phyloP scores from a whole-genome alignment of 192 early-diverging fungal genomes.

The Entomortierella parvispora region DNA sequence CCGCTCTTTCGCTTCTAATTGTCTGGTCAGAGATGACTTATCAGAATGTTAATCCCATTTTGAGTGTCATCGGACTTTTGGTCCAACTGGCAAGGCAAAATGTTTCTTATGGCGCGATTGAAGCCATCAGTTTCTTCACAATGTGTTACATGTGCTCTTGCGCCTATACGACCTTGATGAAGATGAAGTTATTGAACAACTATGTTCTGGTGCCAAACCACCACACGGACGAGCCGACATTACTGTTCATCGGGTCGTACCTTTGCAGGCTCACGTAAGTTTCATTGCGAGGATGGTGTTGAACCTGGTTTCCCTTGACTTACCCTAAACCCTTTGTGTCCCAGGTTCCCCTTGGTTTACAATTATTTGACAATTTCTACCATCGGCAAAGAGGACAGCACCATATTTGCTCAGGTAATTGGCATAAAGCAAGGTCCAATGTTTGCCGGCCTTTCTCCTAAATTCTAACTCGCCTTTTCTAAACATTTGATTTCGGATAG shows the following conservation, averaged over 20 bases:
- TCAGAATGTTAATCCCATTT: slow-evolving; percentile 68
- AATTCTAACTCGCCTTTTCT: too few species aligned
- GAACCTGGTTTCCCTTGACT: not conserved
- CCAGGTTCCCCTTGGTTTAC: slow-evolving; percentile 89
- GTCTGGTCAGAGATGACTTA: slow-evolving; percentile 97
- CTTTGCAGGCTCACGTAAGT: slow-evolving; percentile 81
- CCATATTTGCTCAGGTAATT: slow-evolving; percentile 59
- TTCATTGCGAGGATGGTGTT: not conserved
- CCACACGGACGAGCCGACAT: slow-evolving; percentile 89
- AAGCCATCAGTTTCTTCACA: slow-evolving; percentile 77
- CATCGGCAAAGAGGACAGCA: slow-evolving; percentile 55
- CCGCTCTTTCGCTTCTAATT: slow-evolving; percentile 72
- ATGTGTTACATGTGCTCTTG: slow-evolving; percentile 93
- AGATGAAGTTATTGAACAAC: slow-evolving; percentile 87
- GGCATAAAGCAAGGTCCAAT: not conserved
- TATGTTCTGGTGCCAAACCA: slow-evolving; percentile 93
- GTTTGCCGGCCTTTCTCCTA: too few species aligned
- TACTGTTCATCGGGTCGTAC: slow-evolving; percentile 94
- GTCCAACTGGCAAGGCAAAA: slow-evolving; percentile 54
- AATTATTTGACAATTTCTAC: slow-evolving; percentile 87
- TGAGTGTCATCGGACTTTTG: slow-evolving; percentile 81
- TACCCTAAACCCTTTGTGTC: not conserved
- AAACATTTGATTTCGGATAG: slow-evolving; percentile 7
- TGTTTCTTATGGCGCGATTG: slow-evolving; percentile 69
- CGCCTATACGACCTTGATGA: slow-evolving; percentile 92